Conservation (phyloP, 2,329 filamentous ascomycete genomes). For the Cercospora sp. region DNA sequence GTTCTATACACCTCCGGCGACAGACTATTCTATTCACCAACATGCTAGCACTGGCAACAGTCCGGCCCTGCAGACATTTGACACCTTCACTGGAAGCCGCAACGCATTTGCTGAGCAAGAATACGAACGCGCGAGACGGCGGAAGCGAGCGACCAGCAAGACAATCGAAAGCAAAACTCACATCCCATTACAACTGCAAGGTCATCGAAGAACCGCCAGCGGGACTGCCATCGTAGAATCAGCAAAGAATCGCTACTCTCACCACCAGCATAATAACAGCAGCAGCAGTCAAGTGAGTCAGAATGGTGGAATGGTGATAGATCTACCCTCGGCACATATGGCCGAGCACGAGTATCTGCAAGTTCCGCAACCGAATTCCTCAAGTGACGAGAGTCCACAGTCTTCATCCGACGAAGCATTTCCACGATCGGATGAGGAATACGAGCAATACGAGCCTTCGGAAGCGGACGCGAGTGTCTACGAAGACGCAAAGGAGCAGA, state of each 20-base stretch:
- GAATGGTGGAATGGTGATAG: constrained; percentile 3
- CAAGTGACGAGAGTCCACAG: constrained; percentile 25
- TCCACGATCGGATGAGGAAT: constrained; percentile 1
- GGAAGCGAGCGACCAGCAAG: constrained; percentile 26
- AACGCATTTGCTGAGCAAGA: constrained; percentile 10
- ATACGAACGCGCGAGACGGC: not conserved
- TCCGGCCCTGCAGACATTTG: not conserved
- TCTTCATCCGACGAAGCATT: constrained; percentile 21
- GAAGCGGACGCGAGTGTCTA: constrained; percentile 42
- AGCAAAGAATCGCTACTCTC: constrained; percentile 31
- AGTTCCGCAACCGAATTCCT: constrained; percentile 17
- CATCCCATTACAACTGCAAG: constrained; percentile 11
- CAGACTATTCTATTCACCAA: not conserved
- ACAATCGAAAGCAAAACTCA: constrained; percentile 22
- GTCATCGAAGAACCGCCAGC: constrained; percentile 33
- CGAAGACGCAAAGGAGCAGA: constrained; percentile 44
- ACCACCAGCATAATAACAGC: constrained; percentile 28
- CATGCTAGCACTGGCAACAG: constrained; percentile 19
- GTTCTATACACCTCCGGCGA: constrained; percentile 29
- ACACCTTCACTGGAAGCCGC: constrained; percentile 4
- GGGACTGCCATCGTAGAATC: constrained; percentile 29
- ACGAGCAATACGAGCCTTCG: constrained; percentile 15
- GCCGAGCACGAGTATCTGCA: constrained; percentile 26
- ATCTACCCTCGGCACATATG: constrained; percentile 10
- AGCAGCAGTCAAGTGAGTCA: constrained; percentile 18